A percentile compares a stretch with the other conserved stretches of the same genome.
These are phyloP conservation scores for Bacidia gigantensis DNA, from an alignment of 495 filamentous ascomycete species.

Conservation along the genomic window DNA sequence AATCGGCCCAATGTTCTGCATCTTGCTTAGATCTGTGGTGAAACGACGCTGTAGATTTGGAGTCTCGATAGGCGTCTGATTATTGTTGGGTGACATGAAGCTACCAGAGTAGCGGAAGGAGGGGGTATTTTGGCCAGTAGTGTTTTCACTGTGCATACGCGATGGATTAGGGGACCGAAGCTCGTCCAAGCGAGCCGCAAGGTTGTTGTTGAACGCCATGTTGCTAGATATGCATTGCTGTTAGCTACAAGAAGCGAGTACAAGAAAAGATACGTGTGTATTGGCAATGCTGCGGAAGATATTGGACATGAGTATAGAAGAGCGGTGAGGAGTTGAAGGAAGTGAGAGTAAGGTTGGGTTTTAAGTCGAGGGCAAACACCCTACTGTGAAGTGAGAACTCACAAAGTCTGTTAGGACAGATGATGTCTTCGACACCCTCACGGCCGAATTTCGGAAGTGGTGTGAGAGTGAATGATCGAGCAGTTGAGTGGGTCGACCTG, in stretches of 20 bases:
- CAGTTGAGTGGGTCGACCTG: slow-evolving; percentile 13
- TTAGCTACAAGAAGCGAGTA: slow-evolving; percentile 2
- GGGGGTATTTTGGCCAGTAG: slow-evolving; percentile 54
- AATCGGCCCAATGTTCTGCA: slow-evolving; percentile 59
- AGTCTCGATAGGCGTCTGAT: slow-evolving; percentile 47
- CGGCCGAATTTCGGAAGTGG: not conserved
- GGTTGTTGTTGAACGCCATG: slow-evolving; percentile 55
- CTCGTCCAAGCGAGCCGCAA: slow-evolving; percentile 56
- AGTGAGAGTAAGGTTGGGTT: not conserved
- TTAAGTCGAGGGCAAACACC: not conserved
- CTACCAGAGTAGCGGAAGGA: slow-evolving; percentile 48
- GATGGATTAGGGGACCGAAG: slow-evolving; percentile 66
- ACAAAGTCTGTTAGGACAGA: not conserved
- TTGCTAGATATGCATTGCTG: slow-evolving; percentile 9
- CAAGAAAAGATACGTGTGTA: not conserved
- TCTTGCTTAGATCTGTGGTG: slow-evolving; percentile 78
- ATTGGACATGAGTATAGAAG: slow-evolving; percentile 3
- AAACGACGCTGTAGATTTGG: slow-evolving; percentile 76
- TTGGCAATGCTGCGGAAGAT: not conserved
- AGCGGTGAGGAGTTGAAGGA: slow-evolving; percentile 2
- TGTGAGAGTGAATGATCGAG: slow-evolving; percentile 1
- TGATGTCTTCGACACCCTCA: not conserved
- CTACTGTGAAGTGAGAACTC: not conserved
- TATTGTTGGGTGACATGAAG: slow-evolving; percentile 37
- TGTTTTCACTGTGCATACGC: slow-evolving; percentile 54